Base-by-base conservation (phyloP, 257 asterid genomes). In the Solanum clarkiae region DNA sequence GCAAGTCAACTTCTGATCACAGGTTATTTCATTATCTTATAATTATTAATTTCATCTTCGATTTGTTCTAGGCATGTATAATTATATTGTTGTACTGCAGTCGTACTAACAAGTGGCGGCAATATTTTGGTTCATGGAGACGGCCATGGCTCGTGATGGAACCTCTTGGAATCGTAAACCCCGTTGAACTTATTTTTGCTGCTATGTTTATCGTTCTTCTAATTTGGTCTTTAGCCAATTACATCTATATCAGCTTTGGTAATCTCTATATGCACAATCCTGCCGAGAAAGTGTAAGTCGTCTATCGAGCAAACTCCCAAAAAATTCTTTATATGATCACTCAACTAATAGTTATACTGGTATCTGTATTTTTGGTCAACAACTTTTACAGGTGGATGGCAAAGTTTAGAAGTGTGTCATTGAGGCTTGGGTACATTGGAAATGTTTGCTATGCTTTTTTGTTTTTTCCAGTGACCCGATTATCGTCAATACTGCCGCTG, bases 401-500 rank as follows among this genome's bases (percentile, higher is more conserved):
- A 3, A 89, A 89, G 86, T 93, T 93, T 81, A 91, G 93, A 8
- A 87, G 93, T 40, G 91, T 90, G 40, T 84, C 83, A 22, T 80
- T 91, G 86, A 89, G 94, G 89, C 86, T 93, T 4, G 92, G 96
- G 15, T 89, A 91, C 74, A 56, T 92, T 40, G 97, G 96, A 29
- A 84, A 93, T 85, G 83, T 90, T 51, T 90, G 94, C 68, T 89
- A 91, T 92, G 93, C 97, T 4, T 92, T 92, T 85, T 71, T 92
- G 54, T 94, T 94, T 85, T 90, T 91, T 80, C 95, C 95, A 0
- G 97, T 92, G 88, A 90, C 94, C 0, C 90, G 96, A 74, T 91
- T 92, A 11, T 94, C 97, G 1, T 92, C 97, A 3, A 68, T 92
- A n/a, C 84, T 94, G 91, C 94, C 93, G 62, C 89, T 94, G 17